Conservation (phyloP, 2,329 filamentous ascomycete species). For the Trichoderma sp. region DNA sequence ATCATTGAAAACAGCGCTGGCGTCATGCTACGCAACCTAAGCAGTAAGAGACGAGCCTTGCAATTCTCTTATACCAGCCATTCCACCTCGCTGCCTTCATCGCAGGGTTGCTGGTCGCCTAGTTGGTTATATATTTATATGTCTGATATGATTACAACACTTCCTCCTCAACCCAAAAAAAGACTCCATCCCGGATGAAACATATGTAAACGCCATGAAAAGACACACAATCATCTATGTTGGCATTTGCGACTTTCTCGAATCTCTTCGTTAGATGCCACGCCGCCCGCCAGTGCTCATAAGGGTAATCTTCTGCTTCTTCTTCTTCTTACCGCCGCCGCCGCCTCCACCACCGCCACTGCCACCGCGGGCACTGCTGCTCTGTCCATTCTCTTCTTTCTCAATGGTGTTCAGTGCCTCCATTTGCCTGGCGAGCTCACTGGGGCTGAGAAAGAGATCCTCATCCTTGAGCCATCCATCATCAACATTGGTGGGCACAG, state of each 20-base stretch:
- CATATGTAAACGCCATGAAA: neutral
- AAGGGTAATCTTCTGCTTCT: slow-evolving; percentile 69
- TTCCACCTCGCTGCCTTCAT: neutral
- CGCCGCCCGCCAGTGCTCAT: slow-evolving; percentile 65
- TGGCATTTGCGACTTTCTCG: neutral
- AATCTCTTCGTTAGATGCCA: slow-evolving; percentile 35
- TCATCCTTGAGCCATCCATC: slow-evolving; percentile 89
- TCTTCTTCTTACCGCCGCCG: slow-evolving; percentile 61
- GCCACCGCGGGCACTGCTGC: slow-evolving; percentile 25
- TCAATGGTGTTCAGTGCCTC: slow-evolving; percentile 50
- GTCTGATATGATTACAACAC: neutral
- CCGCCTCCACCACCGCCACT: slow-evolving; percentile 33
- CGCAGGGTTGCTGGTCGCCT: neutral
- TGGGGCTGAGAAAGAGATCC: slow-evolving; percentile 52
- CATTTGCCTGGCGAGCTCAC: slow-evolving; percentile 60
- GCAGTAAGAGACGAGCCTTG: neutral
- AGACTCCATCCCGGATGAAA: neutral
- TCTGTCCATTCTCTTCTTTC: slow-evolving; percentile 22
- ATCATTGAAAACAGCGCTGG: neutral
- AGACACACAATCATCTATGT: slow-evolving; percentile 4
- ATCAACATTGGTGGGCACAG: slow-evolving; percentile 40
- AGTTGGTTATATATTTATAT: neutral
- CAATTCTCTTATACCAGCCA: neutral
- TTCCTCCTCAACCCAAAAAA: neutral
- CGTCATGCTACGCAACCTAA: neutral